These are phyloP conservation scores for Trypanosoma platydactyli DNA, from an alignment of 208 protist species.

Conservation along the genomic window DNA sequence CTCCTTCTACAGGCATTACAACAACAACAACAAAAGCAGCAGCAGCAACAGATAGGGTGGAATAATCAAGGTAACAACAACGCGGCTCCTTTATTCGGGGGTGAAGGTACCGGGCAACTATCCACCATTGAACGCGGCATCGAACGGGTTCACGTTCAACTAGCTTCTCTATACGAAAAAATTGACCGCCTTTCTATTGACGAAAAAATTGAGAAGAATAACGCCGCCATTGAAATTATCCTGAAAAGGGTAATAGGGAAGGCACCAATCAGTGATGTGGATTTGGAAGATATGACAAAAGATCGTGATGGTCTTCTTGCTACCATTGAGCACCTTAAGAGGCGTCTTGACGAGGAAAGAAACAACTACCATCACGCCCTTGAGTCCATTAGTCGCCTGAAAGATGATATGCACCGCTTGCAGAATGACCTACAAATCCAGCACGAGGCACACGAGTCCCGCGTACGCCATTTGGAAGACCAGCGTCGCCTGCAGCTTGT, in stretches of 20 bases:
- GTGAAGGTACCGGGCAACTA: neutral
- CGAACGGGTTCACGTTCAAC: conserved; percentile 47
- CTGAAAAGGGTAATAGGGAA: conserved; percentile 58
- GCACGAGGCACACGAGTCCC: conserved; percentile 40
- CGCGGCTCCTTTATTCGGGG: neutral
- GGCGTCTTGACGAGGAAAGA: conserved; percentile 53
- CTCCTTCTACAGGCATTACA: conserved; percentile 52
- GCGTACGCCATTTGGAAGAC: conserved; percentile 52
- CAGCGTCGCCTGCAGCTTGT: conserved; percentile 51
- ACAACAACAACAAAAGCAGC: conserved; percentile 26
- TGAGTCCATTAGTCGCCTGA: conserved; percentile 60
- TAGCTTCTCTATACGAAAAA: conserved; percentile 62
- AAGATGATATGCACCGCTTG: conserved; percentile 47
- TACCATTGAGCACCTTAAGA: conserved; percentile 54
- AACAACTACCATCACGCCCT: conserved; percentile 71
- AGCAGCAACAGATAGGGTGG: conserved; percentile 11
- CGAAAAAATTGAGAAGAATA: conserved; percentile 56
- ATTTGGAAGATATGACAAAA: conserved; percentile 52
- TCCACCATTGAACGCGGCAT: conserved; percentile 36
- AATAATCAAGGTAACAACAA: neutral
- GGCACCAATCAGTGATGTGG: conserved; percentile 42
- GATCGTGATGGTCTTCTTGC: conserved; percentile 70
- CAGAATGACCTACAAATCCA: conserved; percentile 62
- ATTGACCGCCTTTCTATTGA: conserved; percentile 66
- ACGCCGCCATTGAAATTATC: conserved; percentile 54